Conservation (phyloP, 495 filamentous ascomycete genomes). For the Bacidia gigantensis region DNA sequence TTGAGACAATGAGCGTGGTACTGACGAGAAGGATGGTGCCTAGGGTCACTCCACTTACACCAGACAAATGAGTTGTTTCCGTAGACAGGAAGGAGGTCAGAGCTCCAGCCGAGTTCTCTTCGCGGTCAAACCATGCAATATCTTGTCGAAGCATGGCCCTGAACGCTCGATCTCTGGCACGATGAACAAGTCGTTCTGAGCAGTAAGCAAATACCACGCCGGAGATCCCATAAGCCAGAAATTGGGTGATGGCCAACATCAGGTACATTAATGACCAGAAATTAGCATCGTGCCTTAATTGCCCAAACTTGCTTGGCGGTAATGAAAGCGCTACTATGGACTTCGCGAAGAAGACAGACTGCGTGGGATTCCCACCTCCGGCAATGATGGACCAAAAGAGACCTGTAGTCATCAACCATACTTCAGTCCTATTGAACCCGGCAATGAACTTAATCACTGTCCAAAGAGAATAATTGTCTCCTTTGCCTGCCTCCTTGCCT, state of each 20-base stretch:
- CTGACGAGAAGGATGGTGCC: slow-evolving; percentile 64
- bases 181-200: slow-evolving; percentile 69
- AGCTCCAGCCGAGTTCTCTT: slow-evolving; percentile 73
- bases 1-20: slow-evolving; percentile 58
- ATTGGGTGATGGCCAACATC: slow-evolving; percentile 70
- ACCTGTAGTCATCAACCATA: slow-evolving; percentile 58
- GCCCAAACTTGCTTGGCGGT: slow-evolving; percentile 29
- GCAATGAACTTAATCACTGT: slow-evolving; percentile 71
- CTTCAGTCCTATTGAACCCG: slow-evolving; percentile 68
- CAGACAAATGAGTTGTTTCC: slow-evolving; percentile 72
- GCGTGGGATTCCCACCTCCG: slow-evolving; percentile 72
- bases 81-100: slow-evolving; percentile 76
- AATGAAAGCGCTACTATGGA: slow-evolving; percentile 55
- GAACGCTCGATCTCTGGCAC: slow-evolving; percentile 69
- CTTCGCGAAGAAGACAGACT: slow-evolving; percentile 85
- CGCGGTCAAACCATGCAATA: slow-evolving; percentile 74
- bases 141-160: slow-evolving; percentile 84
- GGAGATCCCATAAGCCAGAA: slow-evolving; percentile 53
- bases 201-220: slow-evolving; percentile 70
- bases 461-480: slow-evolving; percentile 55
- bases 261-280: slow-evolving; percentile 95
- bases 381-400: slow-evolving; percentile 66
- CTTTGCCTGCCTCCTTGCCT: slow-evolving; percentile 18
- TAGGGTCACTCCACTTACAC: slow-evolving; percentile 66
- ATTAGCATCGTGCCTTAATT: slow-evolving; percentile 52